A percentile compares a stretch with the other conserved stretches of the same genome.
Conservation (phyloP, 352 stramenopile species). For the Phytophthora foliorum region DNA sequence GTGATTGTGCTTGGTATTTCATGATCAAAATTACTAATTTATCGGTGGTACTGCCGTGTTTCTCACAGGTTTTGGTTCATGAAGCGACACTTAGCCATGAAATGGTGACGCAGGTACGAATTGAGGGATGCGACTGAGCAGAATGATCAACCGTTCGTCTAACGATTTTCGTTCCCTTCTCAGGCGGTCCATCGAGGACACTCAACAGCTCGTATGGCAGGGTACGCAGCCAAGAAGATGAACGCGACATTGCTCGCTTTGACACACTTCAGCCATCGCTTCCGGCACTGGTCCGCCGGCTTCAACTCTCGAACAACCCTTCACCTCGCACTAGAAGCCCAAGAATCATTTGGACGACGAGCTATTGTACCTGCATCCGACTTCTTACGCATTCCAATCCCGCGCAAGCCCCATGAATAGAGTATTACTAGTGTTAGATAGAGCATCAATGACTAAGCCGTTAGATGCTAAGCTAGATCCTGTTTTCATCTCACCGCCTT, state of each 20-base stretch:
- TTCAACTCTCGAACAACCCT: conserved; percentile 61
- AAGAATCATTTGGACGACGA: conserved; percentile 68
- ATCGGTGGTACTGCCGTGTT: background rate
- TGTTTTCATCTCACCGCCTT: background rate
- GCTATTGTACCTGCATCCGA: conserved; percentile 80
- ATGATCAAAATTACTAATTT: conserved; percentile 6
- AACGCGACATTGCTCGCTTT: conserved; percentile 82
- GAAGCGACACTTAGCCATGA: conserved; percentile 84
- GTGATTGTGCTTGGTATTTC: background rate
- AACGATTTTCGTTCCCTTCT: background rate
- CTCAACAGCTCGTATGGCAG: conserved; percentile 83
- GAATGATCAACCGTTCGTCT: conserved; percentile 1
- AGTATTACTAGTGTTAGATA: conserved; percentile 22
- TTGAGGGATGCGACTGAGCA: background rate
- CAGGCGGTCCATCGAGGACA: conserved; percentile 81
- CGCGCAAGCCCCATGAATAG: conserved; percentile 56
- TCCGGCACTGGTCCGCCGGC: conserved; percentile 68
- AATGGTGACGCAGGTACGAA: conserved; percentile 69
- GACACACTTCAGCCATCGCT: conserved; percentile 90
- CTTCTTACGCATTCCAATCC: conserved; percentile 85
- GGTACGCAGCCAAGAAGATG: conserved; percentile 76
- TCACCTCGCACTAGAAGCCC: conserved; percentile 74
- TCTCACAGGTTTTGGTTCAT: conserved; percentile 83
- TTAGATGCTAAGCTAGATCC: conserved; percentile 5
- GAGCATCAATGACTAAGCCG: too few relatives aligned